Conservation (phyloP, 2,329 filamentous ascomycete species). For the Cryphonectria nitschkei region DNA sequence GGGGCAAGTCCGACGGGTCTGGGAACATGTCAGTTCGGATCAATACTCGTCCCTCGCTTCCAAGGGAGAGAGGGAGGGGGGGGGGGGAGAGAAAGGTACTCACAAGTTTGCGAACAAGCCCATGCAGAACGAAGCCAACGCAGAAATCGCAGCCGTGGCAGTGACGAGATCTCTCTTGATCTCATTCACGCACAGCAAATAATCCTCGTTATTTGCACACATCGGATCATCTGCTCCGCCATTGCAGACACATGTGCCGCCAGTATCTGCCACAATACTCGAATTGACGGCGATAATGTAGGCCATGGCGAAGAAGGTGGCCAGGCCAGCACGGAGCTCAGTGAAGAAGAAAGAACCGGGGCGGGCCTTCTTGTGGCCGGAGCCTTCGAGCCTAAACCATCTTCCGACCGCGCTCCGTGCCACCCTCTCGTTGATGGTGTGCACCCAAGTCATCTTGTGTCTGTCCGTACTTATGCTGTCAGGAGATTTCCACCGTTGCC, state of each 20-base stretch:
- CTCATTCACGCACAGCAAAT: slow-evolving; percentile 64
- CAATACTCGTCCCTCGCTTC: neutral
- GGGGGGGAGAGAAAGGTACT: slow-evolving; percentile 33
- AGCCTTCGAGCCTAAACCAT: slow-evolving; percentile 81
- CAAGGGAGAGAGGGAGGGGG: too few species aligned
- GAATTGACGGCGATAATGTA: slow-evolving; percentile 57
- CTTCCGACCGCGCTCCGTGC: slow-evolving; percentile 68
- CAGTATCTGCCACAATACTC: slow-evolving; percentile 60
- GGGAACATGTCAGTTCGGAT: slow-evolving; percentile 1
- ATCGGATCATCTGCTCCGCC: slow-evolving; percentile 52
- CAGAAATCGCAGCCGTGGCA: slow-evolving; percentile 81
- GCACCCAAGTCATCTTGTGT: slow-evolving; percentile 51
- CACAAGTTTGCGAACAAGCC: slow-evolving; percentile 78
- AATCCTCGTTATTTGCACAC: slow-evolving; percentile 60
- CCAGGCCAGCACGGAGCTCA: slow-evolving; percentile 80
- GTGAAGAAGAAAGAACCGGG: slow-evolving; percentile 80
- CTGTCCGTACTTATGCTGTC: neutral
- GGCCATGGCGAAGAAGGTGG: slow-evolving; percentile 72
- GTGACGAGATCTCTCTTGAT: slow-evolving; percentile 81
- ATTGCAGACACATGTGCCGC: slow-evolving; percentile 77
- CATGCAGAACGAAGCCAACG: slow-evolving; percentile 81
- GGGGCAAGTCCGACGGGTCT: slow-evolving; percentile 71
- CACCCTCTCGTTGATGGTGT: slow-evolving; percentile 58
- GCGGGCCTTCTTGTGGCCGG: slow-evolving; percentile 63
- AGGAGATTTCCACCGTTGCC: neutral